Evolutionary conservation across 768 basidiomycete genomes (phyloP).

Genomic region (Postia placenta): DNA sequence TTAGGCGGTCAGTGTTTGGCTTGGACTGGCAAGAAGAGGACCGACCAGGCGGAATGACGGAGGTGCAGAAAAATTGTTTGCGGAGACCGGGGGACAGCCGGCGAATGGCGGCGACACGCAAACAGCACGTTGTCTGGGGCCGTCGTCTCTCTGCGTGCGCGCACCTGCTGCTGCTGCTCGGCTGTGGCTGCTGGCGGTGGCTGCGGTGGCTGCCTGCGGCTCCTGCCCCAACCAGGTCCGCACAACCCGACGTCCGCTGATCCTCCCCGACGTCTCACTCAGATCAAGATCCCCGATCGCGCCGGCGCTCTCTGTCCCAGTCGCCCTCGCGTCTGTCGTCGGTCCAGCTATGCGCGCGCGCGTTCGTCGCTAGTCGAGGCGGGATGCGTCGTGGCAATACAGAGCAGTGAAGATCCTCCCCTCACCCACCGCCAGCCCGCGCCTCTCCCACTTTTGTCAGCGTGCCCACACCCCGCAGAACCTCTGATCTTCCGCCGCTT

Average conservation of each 20-base stretch:
- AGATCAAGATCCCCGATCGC: not conserved
- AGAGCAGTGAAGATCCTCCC: not conserved
- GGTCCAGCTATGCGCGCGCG: too few species aligned
- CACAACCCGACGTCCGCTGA: not conserved
- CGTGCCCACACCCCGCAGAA: not conserved
- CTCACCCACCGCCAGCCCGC: not conserved
- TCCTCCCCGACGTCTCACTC: not conserved
- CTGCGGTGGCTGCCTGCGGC: too few species aligned
- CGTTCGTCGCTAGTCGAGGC: not conserved
- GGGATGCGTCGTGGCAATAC: not conserved
- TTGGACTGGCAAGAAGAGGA: slow-evolving; percentile 4
- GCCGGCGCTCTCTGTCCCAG: not conserved
- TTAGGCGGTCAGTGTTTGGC: slow-evolving; percentile 8
- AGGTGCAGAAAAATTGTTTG: slow-evolving; percentile 7
- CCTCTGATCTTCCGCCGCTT: not conserved
- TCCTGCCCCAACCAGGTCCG: not conserved
- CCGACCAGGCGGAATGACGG: slow-evolving; percentile 6
- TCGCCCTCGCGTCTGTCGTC: not conserved
- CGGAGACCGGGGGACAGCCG: slow-evolving; percentile 8
- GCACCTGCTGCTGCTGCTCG: not conserved
- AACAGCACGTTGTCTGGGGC: not conserved
- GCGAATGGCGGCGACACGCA: slow-evolving; percentile 2
- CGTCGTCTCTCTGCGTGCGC: not conserved
- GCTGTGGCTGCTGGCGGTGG: too few species aligned
- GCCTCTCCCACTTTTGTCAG: not conserved